These are phyloP conservation scores for Senna siamea DNA, from an alignment of 306 rosid species.

Conservation along the genomic window DNA sequence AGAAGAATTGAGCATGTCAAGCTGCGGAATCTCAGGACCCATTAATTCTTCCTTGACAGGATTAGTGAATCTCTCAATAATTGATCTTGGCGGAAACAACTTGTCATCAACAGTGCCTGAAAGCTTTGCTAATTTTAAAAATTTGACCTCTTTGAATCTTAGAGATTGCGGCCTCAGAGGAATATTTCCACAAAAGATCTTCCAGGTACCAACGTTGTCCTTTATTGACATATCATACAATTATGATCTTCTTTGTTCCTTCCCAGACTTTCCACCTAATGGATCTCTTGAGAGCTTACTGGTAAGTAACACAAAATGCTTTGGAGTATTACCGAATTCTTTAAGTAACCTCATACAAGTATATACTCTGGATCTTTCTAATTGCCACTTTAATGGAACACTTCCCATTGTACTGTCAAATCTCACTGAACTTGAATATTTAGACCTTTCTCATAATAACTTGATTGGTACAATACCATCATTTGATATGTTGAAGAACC, in stretches of 20 bases:
- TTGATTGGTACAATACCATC: background rate
- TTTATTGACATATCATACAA: conserved; percentile 21
- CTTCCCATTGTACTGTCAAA: conserved; percentile 33
- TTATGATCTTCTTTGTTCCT: background rate
- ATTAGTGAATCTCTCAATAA: background rate
- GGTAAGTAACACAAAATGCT: background rate
- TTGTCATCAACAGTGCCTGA: conserved; percentile 29
- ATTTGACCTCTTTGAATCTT: conserved; percentile 18
- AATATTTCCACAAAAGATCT: conserved; percentile 30
- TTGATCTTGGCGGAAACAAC: background rate
- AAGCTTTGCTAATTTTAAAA: conserved; percentile 22
- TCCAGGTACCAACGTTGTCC: conserved; percentile 29
- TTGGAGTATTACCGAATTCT: conserved; percentile 34
- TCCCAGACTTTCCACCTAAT: conserved; percentile 38
- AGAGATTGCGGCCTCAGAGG: background rate
- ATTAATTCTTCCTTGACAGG: background rate
- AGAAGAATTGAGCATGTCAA: conserved; percentile 4
- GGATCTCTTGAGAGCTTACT: background rate
- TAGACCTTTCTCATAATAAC: background rate
- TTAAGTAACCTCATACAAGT: conserved; percentile 6
- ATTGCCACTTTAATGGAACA: conserved; percentile 18
- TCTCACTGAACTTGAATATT: conserved; percentile 24
- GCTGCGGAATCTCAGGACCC: conserved; percentile 26
- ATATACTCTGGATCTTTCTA: conserved; percentile 24
- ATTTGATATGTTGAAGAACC: too few species aligned